Conservation (phyloP, 2,329 filamentous ascomycete species). For the Pyricularia sp. region DNA sequence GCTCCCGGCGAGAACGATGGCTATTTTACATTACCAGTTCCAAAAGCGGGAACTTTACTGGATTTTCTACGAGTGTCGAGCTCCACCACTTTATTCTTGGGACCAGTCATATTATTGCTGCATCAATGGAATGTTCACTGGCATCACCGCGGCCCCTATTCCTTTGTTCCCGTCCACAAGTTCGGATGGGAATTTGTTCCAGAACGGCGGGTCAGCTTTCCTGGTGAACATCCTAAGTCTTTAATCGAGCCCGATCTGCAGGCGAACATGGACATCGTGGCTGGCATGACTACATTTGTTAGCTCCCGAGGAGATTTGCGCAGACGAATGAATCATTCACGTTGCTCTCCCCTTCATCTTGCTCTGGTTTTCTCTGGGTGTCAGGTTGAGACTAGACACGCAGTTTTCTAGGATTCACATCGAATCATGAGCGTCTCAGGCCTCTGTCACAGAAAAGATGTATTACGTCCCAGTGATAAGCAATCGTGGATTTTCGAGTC, state of each 20-base stretch:
- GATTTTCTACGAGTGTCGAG: not conserved
- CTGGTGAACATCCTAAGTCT: not conserved
- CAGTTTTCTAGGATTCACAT: not conserved
- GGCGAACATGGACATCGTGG: not conserved
- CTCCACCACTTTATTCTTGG: not conserved
- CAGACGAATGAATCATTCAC: not conserved
- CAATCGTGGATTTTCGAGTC: not conserved
- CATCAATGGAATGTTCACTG: not conserved
- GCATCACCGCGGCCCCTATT: not conserved
- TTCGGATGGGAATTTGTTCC: not conserved
- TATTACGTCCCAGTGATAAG: not conserved
- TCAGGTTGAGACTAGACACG: not conserved
- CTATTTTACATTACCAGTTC: not conserved
- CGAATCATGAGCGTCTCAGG: not conserved
- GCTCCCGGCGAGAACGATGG: not conserved
- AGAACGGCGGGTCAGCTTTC: not conserved
- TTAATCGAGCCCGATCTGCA: not conserved
- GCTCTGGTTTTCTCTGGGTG: not conserved
- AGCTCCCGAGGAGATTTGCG: not conserved
- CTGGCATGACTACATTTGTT: not conserved
- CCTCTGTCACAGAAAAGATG: not conserved
- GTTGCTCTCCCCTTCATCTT: not conserved
- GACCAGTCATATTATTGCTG: not conserved
- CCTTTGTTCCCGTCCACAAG: not conserved
- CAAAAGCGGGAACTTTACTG: not conserved